phyloP scores from a whole-genome alignment of 495 filamentous ascomycete genomes.

The Zalerion maritima region DNA sequence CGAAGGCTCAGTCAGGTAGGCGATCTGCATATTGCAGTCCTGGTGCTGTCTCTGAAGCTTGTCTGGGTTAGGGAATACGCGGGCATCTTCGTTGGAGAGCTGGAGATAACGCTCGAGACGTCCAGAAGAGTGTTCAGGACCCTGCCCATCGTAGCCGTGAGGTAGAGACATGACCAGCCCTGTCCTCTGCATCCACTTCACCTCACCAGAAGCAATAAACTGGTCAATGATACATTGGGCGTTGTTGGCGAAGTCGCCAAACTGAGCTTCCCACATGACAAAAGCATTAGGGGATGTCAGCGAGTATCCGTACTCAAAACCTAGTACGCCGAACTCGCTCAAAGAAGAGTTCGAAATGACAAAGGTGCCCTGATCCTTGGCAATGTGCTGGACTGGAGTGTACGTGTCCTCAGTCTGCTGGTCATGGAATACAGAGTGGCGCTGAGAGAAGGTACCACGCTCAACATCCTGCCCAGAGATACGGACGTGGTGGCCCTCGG shows the following conservation, averaged over 20 bases:
- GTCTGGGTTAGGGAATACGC: slow-evolving; percentile 70
- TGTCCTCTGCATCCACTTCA: slow-evolving; percentile 95
- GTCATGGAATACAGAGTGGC: slow-evolving; percentile 93
- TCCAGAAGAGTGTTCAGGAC: slow-evolving; percentile 95
- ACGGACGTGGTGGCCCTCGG: slow-evolving; percentile 89
- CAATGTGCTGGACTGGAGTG: slow-evolving; percentile 80
- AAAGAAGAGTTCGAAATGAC: slow-evolving; percentile 95
- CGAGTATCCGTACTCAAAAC: slow-evolving; percentile 98
- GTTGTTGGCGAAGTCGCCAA: slow-evolving; percentile 99
- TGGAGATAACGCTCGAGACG: slow-evolving; percentile 96
- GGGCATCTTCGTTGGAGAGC: slow-evolving; percentile 94
- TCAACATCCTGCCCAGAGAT: slow-evolving; percentile 98
- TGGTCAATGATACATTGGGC: slow-evolving; percentile 98
- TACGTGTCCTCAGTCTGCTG: slow-evolving; percentile 86
- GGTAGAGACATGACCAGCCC: slow-evolving; percentile 89
- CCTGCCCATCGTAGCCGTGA: slow-evolving; percentile 96
- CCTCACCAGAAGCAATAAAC: slow-evolving; percentile 93
- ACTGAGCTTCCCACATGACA: slow-evolving; percentile 98
- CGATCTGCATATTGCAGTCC: slow-evolving; percentile 99
- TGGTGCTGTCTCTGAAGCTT: slow-evolving; percentile 96
- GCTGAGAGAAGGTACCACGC: slow-evolving; percentile 98
- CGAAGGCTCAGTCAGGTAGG: slow-evolving; percentile 79
- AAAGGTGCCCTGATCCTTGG: slow-evolving; percentile 80
- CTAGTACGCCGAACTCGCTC: slow-evolving; percentile 86
- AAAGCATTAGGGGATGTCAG: slow-evolving; percentile 90